Base-by-base conservation (phyloP, 371 early-diverging fungal genomes). In the Apophysomyces ossiformis region DNA sequence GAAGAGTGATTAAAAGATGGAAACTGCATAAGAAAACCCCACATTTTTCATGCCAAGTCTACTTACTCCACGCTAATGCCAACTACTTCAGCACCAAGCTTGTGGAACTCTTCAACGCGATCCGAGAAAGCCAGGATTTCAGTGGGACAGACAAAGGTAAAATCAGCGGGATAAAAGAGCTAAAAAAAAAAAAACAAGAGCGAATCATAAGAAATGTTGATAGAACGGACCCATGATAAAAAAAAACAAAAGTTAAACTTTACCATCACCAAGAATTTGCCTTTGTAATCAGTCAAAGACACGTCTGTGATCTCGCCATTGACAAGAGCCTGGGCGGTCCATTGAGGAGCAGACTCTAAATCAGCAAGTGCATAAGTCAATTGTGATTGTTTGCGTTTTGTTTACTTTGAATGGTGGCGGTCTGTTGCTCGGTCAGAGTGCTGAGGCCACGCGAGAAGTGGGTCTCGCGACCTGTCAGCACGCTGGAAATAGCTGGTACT, bases 261-360 rank as follows among this genome's bases (percentile, higher is more conserved):
- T 35, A 82, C 73, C 58, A 83, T 70, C 26, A 83, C 75, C 11
- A 83, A 71, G 65, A 76, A 83, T 65, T 77, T 84, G 74, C 96
- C 96, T 85, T 90, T 90, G 88, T 91, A 97, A 81, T 95, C 92
- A 26, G 85, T 82, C 57, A 95, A 81, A 38, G 90, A 89, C 46
- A 97, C 77, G 64, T 85, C 78, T 81, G 88, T 86, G 85, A 94
- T 88, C 71, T 81, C 84, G 50, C 90, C 91, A 70, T 90, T 81
- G 56, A 89, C 79, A 37, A 92, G 85, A 61, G 90, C 91, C 38
- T 81, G 78, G 59, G 89, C 90, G 39, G 80, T 85, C 84, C 91
- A 93, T 63, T 79, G 78, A 63, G 93, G 93, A 65, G 92, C 92
- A 45, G 78, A 74, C 64, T 85, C 83, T 77, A 66, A 38, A 7